These are phyloP conservation scores for Aspergillus coremiiformis DNA, from an alignment of 495 filamentous ascomycete genomes.

Conservation along the genomic window DNA sequence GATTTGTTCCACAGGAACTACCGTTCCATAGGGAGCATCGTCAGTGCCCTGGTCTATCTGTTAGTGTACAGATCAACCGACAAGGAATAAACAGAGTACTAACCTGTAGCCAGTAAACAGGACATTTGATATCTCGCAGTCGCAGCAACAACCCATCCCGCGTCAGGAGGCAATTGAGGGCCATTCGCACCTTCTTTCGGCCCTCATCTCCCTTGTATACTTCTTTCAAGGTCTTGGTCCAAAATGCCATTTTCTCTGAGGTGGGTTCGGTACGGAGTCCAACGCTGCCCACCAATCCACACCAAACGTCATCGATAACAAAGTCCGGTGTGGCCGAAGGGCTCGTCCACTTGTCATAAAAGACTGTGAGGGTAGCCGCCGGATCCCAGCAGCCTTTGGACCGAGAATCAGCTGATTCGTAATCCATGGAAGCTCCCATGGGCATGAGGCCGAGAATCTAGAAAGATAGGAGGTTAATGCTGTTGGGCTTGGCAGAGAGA, in stretches of 20 bases:
- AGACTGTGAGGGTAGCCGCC: conserved; percentile 32
- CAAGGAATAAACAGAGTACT: conserved; percentile 13
- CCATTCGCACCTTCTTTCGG: conserved; percentile 50
- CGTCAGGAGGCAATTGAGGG: conserved; percentile 46
- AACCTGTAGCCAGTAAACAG: conserved; percentile 59
- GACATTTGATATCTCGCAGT: conserved; percentile 51
- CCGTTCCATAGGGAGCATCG: conserved; percentile 44
- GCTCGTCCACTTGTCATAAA: conserved; percentile 42
- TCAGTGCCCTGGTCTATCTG: conserved; percentile 38
- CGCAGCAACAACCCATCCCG: conserved; percentile 52
- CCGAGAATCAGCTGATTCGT: conserved; percentile 48
- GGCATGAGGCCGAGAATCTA: conserved; percentile 53
- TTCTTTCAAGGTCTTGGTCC: conserved; percentile 45
- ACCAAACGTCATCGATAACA: conserved; percentile 46
- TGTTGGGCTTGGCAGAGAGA: not conserved
- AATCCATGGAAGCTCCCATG: conserved; percentile 58
- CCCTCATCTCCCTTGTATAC: conserved; percentile 58
- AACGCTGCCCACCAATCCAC: conserved; percentile 49
- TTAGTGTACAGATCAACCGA: not conserved
- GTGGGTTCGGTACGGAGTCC: conserved; percentile 45
- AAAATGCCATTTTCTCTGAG: conserved; percentile 39
- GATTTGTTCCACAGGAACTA: conserved; percentile 48
- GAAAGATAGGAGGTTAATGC: not conserved
- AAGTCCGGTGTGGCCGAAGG: conserved; percentile 45
- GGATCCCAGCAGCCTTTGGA: conserved; percentile 55